Base-by-base conservation (phyloP, 768 basidiomycete genomes). In the Boletus barrowsii region DNA sequence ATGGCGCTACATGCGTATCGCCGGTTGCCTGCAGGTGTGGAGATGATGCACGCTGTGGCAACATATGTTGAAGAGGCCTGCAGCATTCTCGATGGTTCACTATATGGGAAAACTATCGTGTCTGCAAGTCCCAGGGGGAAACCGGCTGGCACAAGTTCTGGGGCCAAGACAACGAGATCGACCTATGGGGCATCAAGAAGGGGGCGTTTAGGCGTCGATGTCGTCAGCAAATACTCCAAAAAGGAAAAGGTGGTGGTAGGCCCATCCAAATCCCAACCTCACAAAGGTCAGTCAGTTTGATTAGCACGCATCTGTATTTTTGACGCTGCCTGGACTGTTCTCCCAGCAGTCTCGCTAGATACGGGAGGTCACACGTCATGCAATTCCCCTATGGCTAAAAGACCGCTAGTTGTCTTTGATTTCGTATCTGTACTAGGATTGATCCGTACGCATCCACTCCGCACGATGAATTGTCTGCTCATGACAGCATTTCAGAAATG, bases 1-100 rank as follows among this genome's bases (percentile, higher is more conserved):
- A 71, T 83, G 42, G 84, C 86, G 1, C 71, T 94, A 18, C 84
- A 89, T 61, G 78, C 82, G 0, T 90, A 93, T 68, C 79, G 82
- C 14, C 74, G 72, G 6, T 72, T 67, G 10, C 75, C 80, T 51
- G 55, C 69, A 1, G 62, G 62, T 26, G 43, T 47, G 14, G 69
- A 79, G 24, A 78, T 82, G 63, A 75, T 72, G 51, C 52, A 68
- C 0, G 62, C 76, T 2, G 76, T 90, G 40, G 69, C 79, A 9
- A 62, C 71, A 18, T 81, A 84, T 44, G 73, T 81, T 1, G 81
- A 79, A 11, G 71, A 78, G 14, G 87, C 83, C 0, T 83, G 79
- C 58, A 67, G 58, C 33, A 66, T 81, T 29, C 26, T 89, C 39
- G 76, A 71, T 42, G 47, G 68, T n/a, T 62, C 78, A 35, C 56